phyloP scores from a whole-genome alignment of 179 eudicot species.

The Spinacia oleracea region DNA sequence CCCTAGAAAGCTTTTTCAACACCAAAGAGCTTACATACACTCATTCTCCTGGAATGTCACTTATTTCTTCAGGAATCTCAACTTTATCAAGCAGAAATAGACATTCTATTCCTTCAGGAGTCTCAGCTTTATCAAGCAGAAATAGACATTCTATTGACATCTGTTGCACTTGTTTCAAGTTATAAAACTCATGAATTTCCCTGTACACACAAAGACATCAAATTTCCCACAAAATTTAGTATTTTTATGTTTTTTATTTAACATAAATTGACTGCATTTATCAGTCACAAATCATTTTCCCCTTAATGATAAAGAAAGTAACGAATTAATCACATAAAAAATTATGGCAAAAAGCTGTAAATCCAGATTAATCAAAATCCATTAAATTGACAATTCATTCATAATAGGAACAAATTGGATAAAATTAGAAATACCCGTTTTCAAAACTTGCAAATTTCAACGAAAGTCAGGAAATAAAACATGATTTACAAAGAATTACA shows the following conservation, averaged over 20 bases:
- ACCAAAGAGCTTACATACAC: constrained; percentile 65
- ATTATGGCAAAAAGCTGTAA: neutral
- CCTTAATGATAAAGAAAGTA: neutral
- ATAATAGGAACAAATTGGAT: neutral
- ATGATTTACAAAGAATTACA: neutral
- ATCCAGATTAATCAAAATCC: neutral
- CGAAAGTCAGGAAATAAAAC: neutral
- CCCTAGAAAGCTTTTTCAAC: constrained; percentile 83
- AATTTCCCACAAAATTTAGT: constrained; percentile 5
- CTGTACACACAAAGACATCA: constrained; percentile 33
- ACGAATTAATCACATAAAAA: neutral
- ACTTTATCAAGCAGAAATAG: too few relatives aligned
- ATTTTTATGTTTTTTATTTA: too few relatives aligned
- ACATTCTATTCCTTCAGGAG: constrained; percentile 59
- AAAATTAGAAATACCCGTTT: neutral
- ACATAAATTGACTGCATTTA: neutral
- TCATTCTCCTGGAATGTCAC: constrained; percentile 38
- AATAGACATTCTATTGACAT: constrained; percentile 55
- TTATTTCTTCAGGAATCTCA: too few relatives aligned
- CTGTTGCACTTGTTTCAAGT: constrained; percentile 31
- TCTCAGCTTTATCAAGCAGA: constrained; percentile 59
- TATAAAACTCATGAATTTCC: constrained; percentile 66
- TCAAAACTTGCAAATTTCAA: neutral
- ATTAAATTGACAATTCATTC: constrained; percentile 4
- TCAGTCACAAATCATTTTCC: neutral